A percentile compares a stretch with the other conserved stretches of the same genome.
Conservation (phyloP, 768 basidiomycete species). For the Jaapia argillacea region DNA sequence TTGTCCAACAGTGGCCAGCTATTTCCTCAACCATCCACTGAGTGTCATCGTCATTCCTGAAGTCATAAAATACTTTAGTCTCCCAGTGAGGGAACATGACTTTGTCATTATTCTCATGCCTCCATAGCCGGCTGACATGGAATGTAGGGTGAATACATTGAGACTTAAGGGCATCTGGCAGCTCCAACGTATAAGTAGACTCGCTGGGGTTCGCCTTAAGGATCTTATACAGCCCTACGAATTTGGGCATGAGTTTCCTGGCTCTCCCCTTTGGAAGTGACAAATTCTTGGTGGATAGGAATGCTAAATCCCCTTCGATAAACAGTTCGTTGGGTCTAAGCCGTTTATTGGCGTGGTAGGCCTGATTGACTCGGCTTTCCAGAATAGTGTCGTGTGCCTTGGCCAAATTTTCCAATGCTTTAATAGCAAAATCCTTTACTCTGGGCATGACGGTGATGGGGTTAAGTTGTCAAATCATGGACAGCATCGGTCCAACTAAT, state of each 20-base stretch:
- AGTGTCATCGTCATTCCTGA: slow-evolving; percentile 18
- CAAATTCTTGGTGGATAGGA: slow-evolving; percentile 28
- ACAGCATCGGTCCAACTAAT: background rate
- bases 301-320: slow-evolving; percentile 18
- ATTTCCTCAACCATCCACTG: slow-evolving; percentile 31
- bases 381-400: slow-evolving; percentile 10
- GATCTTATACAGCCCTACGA: slow-evolving; percentile 27
- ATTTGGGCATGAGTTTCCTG: slow-evolving; percentile 25
- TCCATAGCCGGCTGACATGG: slow-evolving; percentile 21
- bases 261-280: slow-evolving; percentile 22
- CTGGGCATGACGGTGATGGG: background rate
- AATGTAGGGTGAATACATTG: slow-evolving; percentile 24
- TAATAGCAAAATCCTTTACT: background rate
- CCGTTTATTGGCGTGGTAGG: slow-evolving; percentile 1
- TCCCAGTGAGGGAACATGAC: slow-evolving; percentile 23
- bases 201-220: slow-evolving; percentile 8
- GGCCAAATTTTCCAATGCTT: background rate
- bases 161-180: slow-evolving; percentile 16
- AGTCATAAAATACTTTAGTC: slow-evolving; percentile 23
- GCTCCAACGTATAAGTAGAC: slow-evolving; percentile 20
- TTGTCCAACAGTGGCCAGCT: slow-evolving; percentile 10
- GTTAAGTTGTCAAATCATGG: background rate
- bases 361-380: slow-evolving; percentile 1
- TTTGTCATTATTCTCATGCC: slow-evolving; percentile 21
- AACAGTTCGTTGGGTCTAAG: slow-evolving; percentile 9